Percentiles rank a stretch among this genome's conserved stretches.
Conservation (phyloP, 345 rosid species). For the Chamaenerion angustifolium region DNA sequence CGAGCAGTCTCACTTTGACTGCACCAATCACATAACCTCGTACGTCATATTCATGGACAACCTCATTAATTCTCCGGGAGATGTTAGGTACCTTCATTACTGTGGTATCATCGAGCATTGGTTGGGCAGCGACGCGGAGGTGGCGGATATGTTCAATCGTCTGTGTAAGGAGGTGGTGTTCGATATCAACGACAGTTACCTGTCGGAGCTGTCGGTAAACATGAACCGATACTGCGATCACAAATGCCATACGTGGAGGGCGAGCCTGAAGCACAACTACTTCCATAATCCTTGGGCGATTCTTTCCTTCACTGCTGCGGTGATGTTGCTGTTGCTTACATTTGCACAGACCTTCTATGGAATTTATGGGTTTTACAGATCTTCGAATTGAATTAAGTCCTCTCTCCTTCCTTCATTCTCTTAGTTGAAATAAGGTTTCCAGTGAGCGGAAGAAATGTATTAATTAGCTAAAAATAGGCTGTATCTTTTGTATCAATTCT, state of each 20-base stretch:
- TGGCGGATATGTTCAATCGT: conserved; percentile 74
- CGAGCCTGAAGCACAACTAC: conserved; percentile 62
- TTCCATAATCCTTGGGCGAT: conserved; percentile 79
- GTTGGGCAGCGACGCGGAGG: conserved; percentile 81
- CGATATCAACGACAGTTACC: conserved; percentile 54
- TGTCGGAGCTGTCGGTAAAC: conserved; percentile 47
- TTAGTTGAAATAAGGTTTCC: too few relatives aligned
- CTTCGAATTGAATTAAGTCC: not conserved
- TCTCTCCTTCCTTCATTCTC: too few relatives aligned
- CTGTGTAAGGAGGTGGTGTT: conserved; percentile 82
- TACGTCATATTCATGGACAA: conserved; percentile 84
- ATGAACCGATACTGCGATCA: conserved; percentile 54
- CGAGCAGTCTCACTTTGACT: conserved; percentile 68
- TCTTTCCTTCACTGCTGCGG: conserved; percentile 59
- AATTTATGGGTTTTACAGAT: conserved; percentile 52
- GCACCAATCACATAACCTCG: conserved; percentile 67
- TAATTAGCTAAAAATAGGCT: too few relatives aligned
- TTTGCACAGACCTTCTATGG: conserved; percentile 59
- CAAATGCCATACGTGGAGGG: conserved; percentile 80
- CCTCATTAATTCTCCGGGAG: conserved; percentile 67
- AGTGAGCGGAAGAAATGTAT: too few relatives aligned
- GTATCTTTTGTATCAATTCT: too few relatives aligned
- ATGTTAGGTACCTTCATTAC: conserved; percentile 66
- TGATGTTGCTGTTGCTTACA: conserved; percentile 51
- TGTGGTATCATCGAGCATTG: conserved; percentile 69